Base-by-base conservation (phyloP, 169 alveolate genomes). In the Plasmodium chabaudi region DNA sequence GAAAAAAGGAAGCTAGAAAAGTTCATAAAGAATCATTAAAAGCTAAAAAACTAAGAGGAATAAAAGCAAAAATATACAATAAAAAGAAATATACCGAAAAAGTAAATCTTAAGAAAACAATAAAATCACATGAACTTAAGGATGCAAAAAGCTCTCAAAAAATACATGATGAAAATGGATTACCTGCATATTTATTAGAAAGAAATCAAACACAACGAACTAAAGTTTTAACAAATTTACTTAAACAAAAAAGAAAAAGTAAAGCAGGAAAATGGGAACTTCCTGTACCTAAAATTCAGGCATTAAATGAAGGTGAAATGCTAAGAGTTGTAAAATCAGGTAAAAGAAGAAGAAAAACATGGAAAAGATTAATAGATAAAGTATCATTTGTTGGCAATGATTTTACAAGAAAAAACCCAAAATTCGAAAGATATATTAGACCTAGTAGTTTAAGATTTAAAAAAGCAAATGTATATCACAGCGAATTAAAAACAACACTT, bases 231-330 rank as follows among this genome's bases (percentile, higher is more conserved):
- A 95, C 99, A 23, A 99, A 99, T 92, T 98, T 98, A 99, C 96
- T 99, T 89, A 99, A 99, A 92, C 99, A 99, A 92, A 99, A 99
- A 91, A 93, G 99, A 65, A 98, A 98, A 94, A 99, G 98, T 88
- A 99, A 98, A 87, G 99, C 99, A 21, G 99, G 99, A 13, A 99
- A 98, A 94, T 99, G 99, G 99, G 96, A 97, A 64, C 99, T 99
- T 34, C 99, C 99, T 9, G 95, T 99, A 44, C 99, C 99, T 1
- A 98, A 98, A 92, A 99, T 98, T 19, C 96, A 97, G 87, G 98
- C 99, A 23, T 55, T 95, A 91, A 94, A 95, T 67, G 98, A 95
- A 72, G 97, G 94, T 57, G 98, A 97, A 88, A 97, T 96, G 99
- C 95, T 97, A 95, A 94, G 96, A 74, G 98, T 98, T 9, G 93